A percentile compares a stretch with the other conserved stretches of the same genome.
Evolutionary conservation across 148 eudicot species (phyloP).

Genomic region (Spergularia bocconei): DNA sequence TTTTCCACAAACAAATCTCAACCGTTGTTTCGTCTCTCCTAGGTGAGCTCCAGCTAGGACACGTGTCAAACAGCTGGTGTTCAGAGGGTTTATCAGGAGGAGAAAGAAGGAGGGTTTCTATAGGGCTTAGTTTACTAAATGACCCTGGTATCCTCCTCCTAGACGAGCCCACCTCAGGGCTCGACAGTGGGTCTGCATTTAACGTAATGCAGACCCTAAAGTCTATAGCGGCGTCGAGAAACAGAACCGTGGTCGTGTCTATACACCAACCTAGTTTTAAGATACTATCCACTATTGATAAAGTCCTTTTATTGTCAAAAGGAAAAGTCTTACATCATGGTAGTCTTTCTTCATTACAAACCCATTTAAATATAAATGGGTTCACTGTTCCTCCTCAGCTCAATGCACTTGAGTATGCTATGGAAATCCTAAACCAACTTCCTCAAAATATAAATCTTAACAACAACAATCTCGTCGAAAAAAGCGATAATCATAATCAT

Average conservation of each 20-base stretch:
- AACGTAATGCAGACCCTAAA: slow-evolving; percentile 65
- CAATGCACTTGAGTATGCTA: slow-evolving; percentile 81
- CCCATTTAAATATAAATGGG: slow-evolving; percentile 44
- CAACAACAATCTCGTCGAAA: not conserved
- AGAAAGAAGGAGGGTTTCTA: slow-evolving; percentile 77
- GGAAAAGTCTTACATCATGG: slow-evolving; percentile 86
- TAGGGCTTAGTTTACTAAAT: slow-evolving; percentile 74
- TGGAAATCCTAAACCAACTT: slow-evolving; percentile 69
- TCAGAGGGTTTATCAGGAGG: slow-evolving; percentile 65
- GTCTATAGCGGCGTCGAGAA: slow-evolving; percentile 41
- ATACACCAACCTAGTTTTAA: slow-evolving; percentile 94
- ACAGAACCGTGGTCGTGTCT: slow-evolving; percentile 63
- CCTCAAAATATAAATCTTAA: not conserved
- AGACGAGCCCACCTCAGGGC: slow-evolving; percentile 93
- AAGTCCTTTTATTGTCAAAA: slow-evolving; percentile 60
- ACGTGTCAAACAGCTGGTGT: slow-evolving; percentile 49
- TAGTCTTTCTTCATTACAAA: slow-evolving; percentile 58
- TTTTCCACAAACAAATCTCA: slow-evolving; percentile 21
- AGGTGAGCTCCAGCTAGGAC: slow-evolving; percentile 54
- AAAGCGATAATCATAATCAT: not conserved
- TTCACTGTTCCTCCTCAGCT: slow-evolving; percentile 82
- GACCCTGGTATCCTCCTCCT: slow-evolving; percentile 74
- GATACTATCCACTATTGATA: slow-evolving; percentile 66
- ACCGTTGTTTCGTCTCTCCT: slow-evolving; percentile 40
- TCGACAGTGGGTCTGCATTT: slow-evolving; percentile 71